Base-by-base conservation (phyloP, 2,329 filamentous ascomycete species). In the Xylariaceae sp. region DNA sequence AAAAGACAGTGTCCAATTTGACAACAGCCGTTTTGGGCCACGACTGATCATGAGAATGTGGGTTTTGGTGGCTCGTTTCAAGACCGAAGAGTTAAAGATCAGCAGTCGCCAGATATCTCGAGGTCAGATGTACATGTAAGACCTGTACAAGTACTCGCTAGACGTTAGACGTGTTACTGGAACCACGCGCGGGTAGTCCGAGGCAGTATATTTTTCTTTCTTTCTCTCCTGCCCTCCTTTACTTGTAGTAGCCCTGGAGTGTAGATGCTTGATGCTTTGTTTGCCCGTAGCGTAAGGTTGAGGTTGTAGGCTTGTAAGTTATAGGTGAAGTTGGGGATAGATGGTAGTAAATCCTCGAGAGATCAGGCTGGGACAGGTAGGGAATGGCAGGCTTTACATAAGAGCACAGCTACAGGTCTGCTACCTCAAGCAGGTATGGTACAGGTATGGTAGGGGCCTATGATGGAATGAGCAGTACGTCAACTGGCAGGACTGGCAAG, bases 21-120 rank as follows among this genome's bases (percentile, higher is more conserved):
- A 61, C 56, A 50, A 50, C 48, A 59, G 52, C 56, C 57, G 59
- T 61, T 60, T 59, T 57, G 51, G 59, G 54, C 50, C 54, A 56
- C 51, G 46, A 59, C 46, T 52, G 56, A 54, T 57, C 51, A 56
- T 56, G 53, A 58, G 53, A 56, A 54, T 58, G 60, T 61, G 60
- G 58, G 61, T 57, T 59, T 59, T 43, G 54, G 54, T 60, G 56
- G 56, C 57, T 61, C 59, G 59, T 60, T 59, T 61, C 59, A 60
- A 57, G 58, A 60, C 58, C 52, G 57, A 62, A 61, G 55, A 48
- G 59, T 60, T 45, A 22, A 60, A 60, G 59, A 62, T 62, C 59
- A 60, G 56, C 59, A 52, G 51, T 54, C 51, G 49, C 54, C 54
- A 55, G 52, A 57, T 54, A 58, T 55, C 43, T 44, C 52, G 52